Conservation (phyloP, 345 rosid species). For the Laguncularia racemosa region DNA sequence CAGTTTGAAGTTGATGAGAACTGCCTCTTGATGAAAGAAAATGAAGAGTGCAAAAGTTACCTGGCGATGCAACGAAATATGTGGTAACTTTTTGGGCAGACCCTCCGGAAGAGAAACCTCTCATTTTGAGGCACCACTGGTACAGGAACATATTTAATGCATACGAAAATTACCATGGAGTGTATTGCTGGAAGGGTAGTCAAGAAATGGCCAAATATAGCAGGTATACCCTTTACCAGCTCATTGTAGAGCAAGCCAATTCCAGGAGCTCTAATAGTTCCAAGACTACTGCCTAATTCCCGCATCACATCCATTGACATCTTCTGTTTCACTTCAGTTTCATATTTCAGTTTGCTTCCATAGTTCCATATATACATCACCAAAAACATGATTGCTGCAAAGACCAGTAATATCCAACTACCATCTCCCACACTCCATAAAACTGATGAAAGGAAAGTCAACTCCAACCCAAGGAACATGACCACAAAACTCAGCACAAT, state of each 20-base stretch:
- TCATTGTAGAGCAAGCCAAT: conserved; percentile 95
- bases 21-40: neutral
- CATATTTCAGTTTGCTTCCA: conserved; percentile 95
- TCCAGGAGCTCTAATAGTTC: conserved; percentile 97
- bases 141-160: conserved; percentile 93
- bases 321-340: conserved; percentile 94
- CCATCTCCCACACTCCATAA: conserved; percentile 74
- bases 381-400: conserved; percentile 75
- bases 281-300: conserved; percentile 87
- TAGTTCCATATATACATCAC: conserved; percentile 94
- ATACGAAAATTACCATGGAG: conserved; percentile 93
- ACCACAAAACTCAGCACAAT: conserved; percentile 57
- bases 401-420: conserved; percentile 93
- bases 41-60: conserved; percentile 24
- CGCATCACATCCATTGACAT: conserved; percentile 89
- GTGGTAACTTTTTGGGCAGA: conserved; percentile 83
- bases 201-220: conserved; percentile 94
- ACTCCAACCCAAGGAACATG: conserved; percentile 77
- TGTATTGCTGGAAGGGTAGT: conserved; percentile 97
- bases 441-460: conserved; percentile 83
- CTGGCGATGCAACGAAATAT: conserved; percentile 97
- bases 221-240: conserved; percentile 89
- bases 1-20: neutral
- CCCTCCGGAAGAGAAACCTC: conserved; percentile 94
- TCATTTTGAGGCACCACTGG: conserved; percentile 93